Evolutionary conservation across 1,284 basidiomycete species (phyloP).

Genomic region (Paramarasmius palmivorus): DNA sequence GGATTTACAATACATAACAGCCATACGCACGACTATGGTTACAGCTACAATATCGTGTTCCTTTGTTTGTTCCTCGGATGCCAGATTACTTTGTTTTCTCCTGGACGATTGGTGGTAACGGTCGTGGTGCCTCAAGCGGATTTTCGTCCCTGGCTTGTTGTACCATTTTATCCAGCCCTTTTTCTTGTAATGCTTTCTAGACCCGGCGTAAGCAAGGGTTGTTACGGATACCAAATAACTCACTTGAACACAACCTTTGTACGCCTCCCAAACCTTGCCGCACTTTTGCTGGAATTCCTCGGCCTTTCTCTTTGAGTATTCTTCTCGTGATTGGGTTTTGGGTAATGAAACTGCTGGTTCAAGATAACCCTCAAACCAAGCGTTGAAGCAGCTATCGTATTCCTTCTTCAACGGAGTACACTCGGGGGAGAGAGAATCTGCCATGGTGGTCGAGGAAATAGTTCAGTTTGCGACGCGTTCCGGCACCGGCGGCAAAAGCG

Average conservation of each 20-base stretch:
- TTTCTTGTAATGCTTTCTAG: constrained; percentile 82
- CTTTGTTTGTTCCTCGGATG: no score
- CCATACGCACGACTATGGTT: no score
- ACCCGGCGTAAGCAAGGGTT: not conserved
- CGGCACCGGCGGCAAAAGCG: no score
- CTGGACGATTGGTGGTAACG: constrained; percentile 21
- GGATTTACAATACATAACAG: no score
- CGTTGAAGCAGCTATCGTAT: constrained; percentile 94
- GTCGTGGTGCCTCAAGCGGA: constrained; percentile 60
- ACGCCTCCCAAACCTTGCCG: constrained; percentile 78
- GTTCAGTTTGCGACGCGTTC: no score
- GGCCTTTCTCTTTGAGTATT: constrained; percentile 58
- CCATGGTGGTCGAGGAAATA: constrained; percentile 42
- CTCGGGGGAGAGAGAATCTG: constrained; percentile 71
- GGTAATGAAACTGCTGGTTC: constrained; percentile 63
- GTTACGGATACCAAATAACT: constrained; percentile 13
- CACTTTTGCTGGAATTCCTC: constrained; percentile 84
- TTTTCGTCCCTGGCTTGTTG: constrained; percentile 83
- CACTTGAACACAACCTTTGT: constrained; percentile 76
- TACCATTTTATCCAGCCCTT: constrained; percentile 75
- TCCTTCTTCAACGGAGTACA: constrained; percentile 89
- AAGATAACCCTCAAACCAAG: constrained; percentile 95
- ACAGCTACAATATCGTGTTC: no score
- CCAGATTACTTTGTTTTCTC: no score
- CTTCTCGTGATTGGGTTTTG: constrained; percentile 42